Percentiles rank a stretch among this genome's conserved stretches.
Conservation (phyloP, 306 rosid species). For the Malus fusca region DNA sequence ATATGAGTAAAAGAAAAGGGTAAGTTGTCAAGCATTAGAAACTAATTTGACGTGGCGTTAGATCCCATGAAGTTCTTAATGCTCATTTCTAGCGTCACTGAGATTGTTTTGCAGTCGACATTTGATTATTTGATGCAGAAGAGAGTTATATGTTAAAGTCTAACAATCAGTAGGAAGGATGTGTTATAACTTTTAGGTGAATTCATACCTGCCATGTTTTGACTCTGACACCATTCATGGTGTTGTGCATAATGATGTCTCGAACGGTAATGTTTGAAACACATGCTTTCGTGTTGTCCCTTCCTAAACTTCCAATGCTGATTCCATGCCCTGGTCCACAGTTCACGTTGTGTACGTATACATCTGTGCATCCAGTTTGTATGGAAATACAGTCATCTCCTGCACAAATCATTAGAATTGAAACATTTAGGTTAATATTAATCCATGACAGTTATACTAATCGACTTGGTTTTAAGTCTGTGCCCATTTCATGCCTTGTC, state of each 20-base stretch:
- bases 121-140: neutral
- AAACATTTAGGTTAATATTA: neutral
- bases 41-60: neutral
- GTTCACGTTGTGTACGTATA: constrained; percentile 76
- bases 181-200: neutral
- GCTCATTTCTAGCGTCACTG: neutral
- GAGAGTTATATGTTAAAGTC: neutral
- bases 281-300: constrained; percentile 79
- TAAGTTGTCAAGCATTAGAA: neutral
- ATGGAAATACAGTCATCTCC: constrained; percentile 92
- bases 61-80: neutral
- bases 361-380: constrained; percentile 91
- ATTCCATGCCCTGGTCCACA: constrained; percentile 99
- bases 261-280: constrained; percentile 92
- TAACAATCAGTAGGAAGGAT: neutral
- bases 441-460: neutral
- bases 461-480: neutral
- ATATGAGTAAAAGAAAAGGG: neutral
- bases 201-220: constrained; percentile 95
- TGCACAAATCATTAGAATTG: constrained; percentile 23
- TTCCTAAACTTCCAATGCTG: constrained; percentile 94
- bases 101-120: neutral
- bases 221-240: constrained; percentile 94
- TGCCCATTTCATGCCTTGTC: neutral
- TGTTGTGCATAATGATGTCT: constrained; percentile 69